Percentiles rank a stretch among this genome's conserved stretches.
Conservation (phyloP, 177 flowering plant genomes). For the Vitis hybrid region DNA sequence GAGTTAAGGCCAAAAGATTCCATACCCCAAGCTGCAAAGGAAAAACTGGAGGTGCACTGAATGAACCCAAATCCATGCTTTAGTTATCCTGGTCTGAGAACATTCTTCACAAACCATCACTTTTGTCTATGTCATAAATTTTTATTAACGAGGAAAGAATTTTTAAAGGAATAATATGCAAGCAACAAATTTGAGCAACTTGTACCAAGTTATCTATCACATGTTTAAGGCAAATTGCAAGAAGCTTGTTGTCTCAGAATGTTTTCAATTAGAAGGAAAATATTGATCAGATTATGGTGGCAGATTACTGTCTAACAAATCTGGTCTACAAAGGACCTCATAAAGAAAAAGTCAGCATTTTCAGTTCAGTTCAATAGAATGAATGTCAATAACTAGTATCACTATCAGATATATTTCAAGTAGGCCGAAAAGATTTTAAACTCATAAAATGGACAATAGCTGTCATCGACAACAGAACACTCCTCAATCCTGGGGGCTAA, state of each 20-base stretch:
- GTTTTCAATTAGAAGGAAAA: neutral
- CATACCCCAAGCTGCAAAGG: neutral
- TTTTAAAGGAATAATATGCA: neutral
- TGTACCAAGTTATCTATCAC: neutral
- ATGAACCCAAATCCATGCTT: too few relatives aligned
- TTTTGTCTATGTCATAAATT: neutral
- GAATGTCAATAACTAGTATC: neutral
- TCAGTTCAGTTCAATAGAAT: neutral
- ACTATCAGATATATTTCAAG: neutral
- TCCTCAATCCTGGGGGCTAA: too few relatives aligned
- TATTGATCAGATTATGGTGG: neutral
- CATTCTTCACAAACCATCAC: neutral
- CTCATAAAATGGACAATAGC: too few relatives aligned
- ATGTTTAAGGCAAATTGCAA: neutral
- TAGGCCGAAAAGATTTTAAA: neutral
- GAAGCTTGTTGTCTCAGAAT: neutral
- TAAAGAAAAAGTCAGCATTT: neutral
- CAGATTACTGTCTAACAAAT: neutral
- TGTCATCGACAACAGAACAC: too few relatives aligned
- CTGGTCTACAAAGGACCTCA: neutral
- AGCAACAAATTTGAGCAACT: neutral
- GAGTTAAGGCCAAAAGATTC: slow-evolving; percentile 4
- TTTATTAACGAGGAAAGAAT: neutral
- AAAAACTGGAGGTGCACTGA: neutral
- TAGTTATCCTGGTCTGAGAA: too few relatives aligned